These are phyloP conservation scores for Saccharomyces cerevisiae DNA, from an alignment of 805 yeast genomes.

Conservation along the genomic window DNA sequence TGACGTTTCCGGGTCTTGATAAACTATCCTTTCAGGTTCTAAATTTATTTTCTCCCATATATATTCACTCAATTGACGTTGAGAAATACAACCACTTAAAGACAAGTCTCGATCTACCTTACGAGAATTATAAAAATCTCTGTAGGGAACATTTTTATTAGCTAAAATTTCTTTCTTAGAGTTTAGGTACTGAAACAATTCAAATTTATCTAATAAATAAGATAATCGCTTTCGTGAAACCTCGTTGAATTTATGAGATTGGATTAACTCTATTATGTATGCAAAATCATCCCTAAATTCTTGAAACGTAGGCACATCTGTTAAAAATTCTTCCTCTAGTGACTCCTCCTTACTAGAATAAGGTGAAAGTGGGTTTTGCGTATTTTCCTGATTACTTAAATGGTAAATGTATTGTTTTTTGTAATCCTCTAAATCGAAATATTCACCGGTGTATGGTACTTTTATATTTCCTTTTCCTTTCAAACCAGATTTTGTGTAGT, in stretches of 20 bases:
- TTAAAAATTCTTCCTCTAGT: neutral
- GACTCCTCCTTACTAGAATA: neutral
- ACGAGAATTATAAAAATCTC: constrained; percentile 84
- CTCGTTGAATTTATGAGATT: constrained; percentile 11
- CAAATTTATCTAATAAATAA: constrained; percentile 31
- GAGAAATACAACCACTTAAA: constrained; percentile 25
- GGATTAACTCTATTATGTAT: constrained; percentile 15
- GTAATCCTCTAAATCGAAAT: constrained; percentile 28
- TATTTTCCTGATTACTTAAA: neutral
- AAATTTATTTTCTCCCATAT: constrained; percentile 31
- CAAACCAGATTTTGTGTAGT: constrained; percentile 3
- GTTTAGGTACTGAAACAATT: constrained; percentile 30
- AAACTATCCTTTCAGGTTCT: constrained; percentile 33
- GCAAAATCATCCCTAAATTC: constrained; percentile 29
- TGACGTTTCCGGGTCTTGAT: constrained; percentile 15
- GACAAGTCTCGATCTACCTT: constrained; percentile 58
- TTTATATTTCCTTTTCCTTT: constrained; percentile 2
- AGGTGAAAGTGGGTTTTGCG: neutral
- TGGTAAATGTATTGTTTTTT: constrained; percentile 4
- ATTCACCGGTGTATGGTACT: constrained; percentile 33
- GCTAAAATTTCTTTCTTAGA: constrained; percentile 30
- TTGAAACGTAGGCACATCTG: constrained; percentile 23
- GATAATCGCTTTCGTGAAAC: constrained; percentile 24
- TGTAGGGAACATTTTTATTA: constrained; percentile 34
- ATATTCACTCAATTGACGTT: constrained; percentile 29